These are phyloP conservation scores for Albatrellus sp. DNA, from an alignment of 1,284 basidiomycete species.

Conservation along the genomic window DNA sequence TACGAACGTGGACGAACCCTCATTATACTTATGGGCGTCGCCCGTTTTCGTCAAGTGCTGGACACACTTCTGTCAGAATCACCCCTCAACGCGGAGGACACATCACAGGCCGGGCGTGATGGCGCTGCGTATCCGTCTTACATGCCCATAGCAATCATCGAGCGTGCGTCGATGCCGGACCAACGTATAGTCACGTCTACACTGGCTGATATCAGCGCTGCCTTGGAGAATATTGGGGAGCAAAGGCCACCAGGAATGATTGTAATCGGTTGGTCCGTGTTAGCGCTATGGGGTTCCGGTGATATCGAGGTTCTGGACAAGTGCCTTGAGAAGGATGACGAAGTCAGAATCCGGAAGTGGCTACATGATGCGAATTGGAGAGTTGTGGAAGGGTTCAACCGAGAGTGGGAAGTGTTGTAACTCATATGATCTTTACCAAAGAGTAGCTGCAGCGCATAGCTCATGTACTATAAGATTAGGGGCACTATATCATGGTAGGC, in stretches of 20 bases:
- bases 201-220: conserved; percentile 57
- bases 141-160: conserved; percentile 85
- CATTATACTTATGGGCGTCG: conserved; percentile 91
- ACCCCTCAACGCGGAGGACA: not conserved
- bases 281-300: conserved; percentile 44
- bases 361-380: conserved; percentile 42
- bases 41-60: conserved; percentile 66
- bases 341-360: conserved; percentile 43
- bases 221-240: conserved; percentile 67
- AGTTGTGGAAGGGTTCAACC: conserved; percentile 43
- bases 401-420: conserved; percentile 33
- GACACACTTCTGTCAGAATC: conserved; percentile 35
- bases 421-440: not conserved
- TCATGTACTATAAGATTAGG: not conserved
- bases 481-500: not conserved
- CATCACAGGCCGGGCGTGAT: conserved; percentile 19
- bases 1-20: conserved; percentile 78
- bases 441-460: not conserved
- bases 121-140: conserved; percentile 64
- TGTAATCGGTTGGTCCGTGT: conserved; percentile 84
- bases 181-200: conserved; percentile 82
- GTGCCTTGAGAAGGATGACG: conserved; percentile 29
- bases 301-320: conserved; percentile 42
- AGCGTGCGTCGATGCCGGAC: conserved; percentile 86
- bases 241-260: conserved; percentile 95